Evolutionary conservation across 495 filamentous ascomycete genomes (phyloP), one percentile per base, ranked within the genome.

Genomic region (Articulospora tetracladia): DNA sequence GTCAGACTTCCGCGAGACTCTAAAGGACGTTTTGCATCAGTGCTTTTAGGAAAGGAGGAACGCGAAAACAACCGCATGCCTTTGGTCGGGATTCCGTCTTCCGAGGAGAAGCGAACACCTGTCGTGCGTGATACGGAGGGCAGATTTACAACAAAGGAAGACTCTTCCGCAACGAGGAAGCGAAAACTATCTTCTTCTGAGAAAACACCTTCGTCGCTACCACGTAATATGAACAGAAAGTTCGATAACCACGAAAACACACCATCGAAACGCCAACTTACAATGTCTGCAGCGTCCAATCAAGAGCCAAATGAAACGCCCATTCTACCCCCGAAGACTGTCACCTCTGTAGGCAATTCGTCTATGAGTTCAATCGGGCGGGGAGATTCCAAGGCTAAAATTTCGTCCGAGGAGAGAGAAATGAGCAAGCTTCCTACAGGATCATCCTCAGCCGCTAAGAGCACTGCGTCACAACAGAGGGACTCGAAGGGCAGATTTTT

Each of bases 21-120:
- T 3, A 49, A 46, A 19, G 55, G 47, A 17, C 36, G 47, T 23
- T 58, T 58, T n/a, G 46, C 47, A 25, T 23, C 27, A 27, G 47
- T 17, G 46, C 1, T 1, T 51, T n/a, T 10, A n/a, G 34, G 10
- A 7, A 52, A 3, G 48, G 48, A 26, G 23, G 20, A 52, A 24
- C 1, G 27, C 17, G 48, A 24, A 25, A 24, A 28, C 23, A 20
- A 49, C 8, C 11, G 7, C 20, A 10, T 12, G 11, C 46, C 46
- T 49, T n/a, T n/a, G n/a, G n/a, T n/a, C n/a, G n/a, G n/a, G n/a
- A n/a, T n/a, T 32, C 13, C 49, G 13, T 28, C 39, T 19, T 57
- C 55, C 1, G 28, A 2, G 11, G 26, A 51, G 15, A 32, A 19
- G n/a, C 26, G 0, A 25, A 1, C 1, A 20, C 53, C 50, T 3